phyloP scores from a whole-genome alignment of 2,329 filamentous ascomycete genomes.

The Monilinia aucupariae region DNA sequence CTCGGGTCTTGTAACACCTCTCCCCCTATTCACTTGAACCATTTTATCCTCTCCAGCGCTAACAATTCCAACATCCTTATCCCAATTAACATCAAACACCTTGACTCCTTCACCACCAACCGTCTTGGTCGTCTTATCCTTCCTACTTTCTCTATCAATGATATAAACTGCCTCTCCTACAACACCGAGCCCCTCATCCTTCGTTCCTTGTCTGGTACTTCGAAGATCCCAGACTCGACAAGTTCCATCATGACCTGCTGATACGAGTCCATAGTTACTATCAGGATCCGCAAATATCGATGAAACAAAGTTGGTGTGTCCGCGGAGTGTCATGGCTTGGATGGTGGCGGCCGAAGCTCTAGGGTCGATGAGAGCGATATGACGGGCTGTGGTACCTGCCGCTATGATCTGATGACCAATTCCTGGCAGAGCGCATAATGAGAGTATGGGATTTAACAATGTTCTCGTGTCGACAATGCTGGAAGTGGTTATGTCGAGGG shows the following conservation, averaged over 20 bases:
- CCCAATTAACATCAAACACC: constrained; percentile 86
- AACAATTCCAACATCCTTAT: constrained; percentile 79
- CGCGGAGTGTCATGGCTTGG: constrained; percentile 82
- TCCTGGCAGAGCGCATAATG: constrained; percentile 66
- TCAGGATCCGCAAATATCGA: constrained; percentile 45
- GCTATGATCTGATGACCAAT: constrained; percentile 49
- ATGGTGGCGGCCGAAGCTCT: constrained; percentile 70
- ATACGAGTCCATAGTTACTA: constrained; percentile 78
- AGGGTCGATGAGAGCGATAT: constrained; percentile 91
- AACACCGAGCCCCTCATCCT: constrained; percentile 54
- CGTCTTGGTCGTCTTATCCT: constrained; percentile 54
- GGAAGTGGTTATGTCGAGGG: constrained; percentile 82
- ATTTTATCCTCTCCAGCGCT: constrained; percentile 89
- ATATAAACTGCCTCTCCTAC: constrained; percentile 69
- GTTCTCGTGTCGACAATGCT: constrained; percentile 74
- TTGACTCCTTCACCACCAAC: constrained; percentile 79
- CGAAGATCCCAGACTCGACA: constrained; percentile 92
- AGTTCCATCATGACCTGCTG: constrained; percentile 86
- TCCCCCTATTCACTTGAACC: constrained; percentile 72
- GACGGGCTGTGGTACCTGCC: constrained; percentile 76
- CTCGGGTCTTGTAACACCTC: constrained; percentile 31
- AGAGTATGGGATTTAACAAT: constrained; percentile 77
- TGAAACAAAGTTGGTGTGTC: constrained; percentile 71
- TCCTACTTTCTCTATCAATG: constrained; percentile 68
- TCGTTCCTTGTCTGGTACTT: constrained; percentile 54